Evolutionary conservation across 2,329 filamentous ascomycete genomes (phyloP).

Genomic region (Coniochaeta hoffmannii): DNA sequence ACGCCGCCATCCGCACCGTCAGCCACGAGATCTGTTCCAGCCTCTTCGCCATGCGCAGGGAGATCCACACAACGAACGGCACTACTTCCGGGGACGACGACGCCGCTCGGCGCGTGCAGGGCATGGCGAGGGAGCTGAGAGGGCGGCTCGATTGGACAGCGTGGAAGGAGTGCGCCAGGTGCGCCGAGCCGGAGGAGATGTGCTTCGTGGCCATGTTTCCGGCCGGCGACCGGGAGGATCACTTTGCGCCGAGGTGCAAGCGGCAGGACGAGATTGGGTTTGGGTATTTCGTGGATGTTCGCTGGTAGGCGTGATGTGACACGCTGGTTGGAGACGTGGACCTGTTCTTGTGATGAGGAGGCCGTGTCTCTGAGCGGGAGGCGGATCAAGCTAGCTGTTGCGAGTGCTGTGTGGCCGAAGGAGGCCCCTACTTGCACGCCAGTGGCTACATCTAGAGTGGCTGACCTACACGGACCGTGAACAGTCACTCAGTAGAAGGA

Average conservation of each 20-base stretch:
- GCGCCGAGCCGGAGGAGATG: slow-evolving; percentile 20
- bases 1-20: slow-evolving; percentile 32
- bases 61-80: slow-evolving; percentile 10
- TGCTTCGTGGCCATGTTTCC: slow-evolving; percentile 33
- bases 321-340: no score
- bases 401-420: no score
- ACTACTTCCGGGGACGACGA: slow-evolving; percentile 8
- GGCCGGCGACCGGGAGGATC: slow-evolving; percentile 18
- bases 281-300: neutral
- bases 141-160: slow-evolving; percentile 23
- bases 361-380: no score
- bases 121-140: slow-evolving; percentile 13
- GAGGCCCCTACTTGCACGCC: no score
- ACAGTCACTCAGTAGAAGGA: no score
- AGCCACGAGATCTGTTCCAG: slow-evolving; percentile 29
- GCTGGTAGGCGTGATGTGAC: no score
- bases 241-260: neutral
- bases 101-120: slow-evolving; percentile 5
- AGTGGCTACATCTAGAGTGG: no score
- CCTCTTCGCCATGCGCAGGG: slow-evolving; percentile 19
- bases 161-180: slow-evolving; percentile 26
- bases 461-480: no score
- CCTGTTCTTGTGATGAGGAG: no score
- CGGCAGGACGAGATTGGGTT: neutral
- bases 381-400: no score